Base-by-base conservation (phyloP, 805 yeast genomes). In the Lipomyces mesembrius region DNA sequence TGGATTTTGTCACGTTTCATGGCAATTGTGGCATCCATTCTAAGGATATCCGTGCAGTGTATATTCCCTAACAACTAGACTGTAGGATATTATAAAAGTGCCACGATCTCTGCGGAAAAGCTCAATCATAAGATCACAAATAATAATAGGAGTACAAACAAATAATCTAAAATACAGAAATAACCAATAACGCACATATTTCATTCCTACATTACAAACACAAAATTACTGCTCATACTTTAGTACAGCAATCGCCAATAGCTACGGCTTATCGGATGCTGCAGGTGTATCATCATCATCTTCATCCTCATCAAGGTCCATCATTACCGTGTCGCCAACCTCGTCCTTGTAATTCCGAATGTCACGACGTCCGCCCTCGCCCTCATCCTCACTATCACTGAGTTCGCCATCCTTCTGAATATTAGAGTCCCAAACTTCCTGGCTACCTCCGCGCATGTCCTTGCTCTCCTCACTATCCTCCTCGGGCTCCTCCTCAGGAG, bases 371-470 rank as follows among this genome's bases (percentile, higher is more conserved):
- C 65, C 75, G 54, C 73, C 75, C 46, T 72, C 75, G 55, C 75
- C 75, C 55, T 72, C 75, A 39, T 72, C 75, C 35, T 72, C 75
- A 25, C 68, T 62, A 51, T 72, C 74, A 35, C 67, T 62, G 35
- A 72, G 66, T 78, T 94, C 98, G 74, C 87, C 88, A 59, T 84
- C 89, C 1, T 88, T 88, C 71, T 86, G 89, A 60, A 91, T 82
- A 37, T 80, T 82, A 72, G 85, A 87, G 77, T 94, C 98, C 65
- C 95, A 84, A 17, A 94, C 94, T 75, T 84, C 86, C 75, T 88
- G 89, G 0, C 96, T 90, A 1, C 98, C 98, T 52, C 98, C 98
- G 76, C 90, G 86, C 22, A 95, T 91, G 72, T 94, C 98, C 71
- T 86, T 87, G 11, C 96, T 92, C 66, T 84, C 88, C 56, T 82